phyloP scores from a whole-genome alignment of 352 stramenopile genomes.

The Globisporangium sylvaticum region DNA sequence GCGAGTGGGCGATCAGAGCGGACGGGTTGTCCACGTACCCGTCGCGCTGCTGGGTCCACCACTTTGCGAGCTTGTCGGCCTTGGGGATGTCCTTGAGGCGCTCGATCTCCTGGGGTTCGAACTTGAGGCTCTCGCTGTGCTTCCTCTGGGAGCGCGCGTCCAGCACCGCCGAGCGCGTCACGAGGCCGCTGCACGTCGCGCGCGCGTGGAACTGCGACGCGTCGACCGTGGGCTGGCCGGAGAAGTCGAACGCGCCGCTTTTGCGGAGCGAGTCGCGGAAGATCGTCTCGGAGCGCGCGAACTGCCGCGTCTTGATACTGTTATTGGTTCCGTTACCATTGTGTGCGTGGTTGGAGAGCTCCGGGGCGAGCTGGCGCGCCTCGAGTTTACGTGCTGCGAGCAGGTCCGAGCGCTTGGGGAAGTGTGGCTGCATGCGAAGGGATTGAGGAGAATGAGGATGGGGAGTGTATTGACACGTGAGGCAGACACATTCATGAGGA shows the following conservation, averaged over 20 bases:
- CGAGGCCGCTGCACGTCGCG: conserved; percentile 28
- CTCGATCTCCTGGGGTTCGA: conserved; percentile 52
- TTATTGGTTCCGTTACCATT: background rate
- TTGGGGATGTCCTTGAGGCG: conserved; percentile 50
- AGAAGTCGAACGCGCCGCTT: conserved; percentile 40
- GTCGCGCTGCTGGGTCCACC: conserved; percentile 46
- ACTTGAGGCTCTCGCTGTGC: conserved; percentile 39
- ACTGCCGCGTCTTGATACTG: conserved; percentile 16
- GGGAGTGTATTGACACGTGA: background rate
- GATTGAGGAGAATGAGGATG: background rate
- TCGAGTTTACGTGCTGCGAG: conserved; percentile 41
- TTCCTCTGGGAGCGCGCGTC: conserved; percentile 26
- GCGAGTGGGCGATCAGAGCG: conserved; percentile 32
- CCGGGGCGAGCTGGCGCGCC: conserved; percentile 33
- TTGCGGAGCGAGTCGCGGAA: conserved; percentile 46
- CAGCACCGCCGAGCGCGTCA: conserved; percentile 37
- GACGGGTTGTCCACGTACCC: conserved; percentile 63
- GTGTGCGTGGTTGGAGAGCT: conserved; percentile 4
- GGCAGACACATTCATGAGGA: conserved; percentile 1
- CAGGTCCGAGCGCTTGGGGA: conserved; percentile 41
- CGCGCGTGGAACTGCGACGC: conserved; percentile 33
- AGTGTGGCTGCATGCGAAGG: conserved; percentile 27
- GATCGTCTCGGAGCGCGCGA: conserved; percentile 40
- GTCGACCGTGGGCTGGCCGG: conserved; percentile 20
- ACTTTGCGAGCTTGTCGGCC: conserved; percentile 31